Percentiles rank a stretch among this genome's conserved stretches.
Evolutionary conservation across 2,329 filamentous ascomycete species (phyloP).

Genomic region (Trichoderma koningiopsis): DNA sequence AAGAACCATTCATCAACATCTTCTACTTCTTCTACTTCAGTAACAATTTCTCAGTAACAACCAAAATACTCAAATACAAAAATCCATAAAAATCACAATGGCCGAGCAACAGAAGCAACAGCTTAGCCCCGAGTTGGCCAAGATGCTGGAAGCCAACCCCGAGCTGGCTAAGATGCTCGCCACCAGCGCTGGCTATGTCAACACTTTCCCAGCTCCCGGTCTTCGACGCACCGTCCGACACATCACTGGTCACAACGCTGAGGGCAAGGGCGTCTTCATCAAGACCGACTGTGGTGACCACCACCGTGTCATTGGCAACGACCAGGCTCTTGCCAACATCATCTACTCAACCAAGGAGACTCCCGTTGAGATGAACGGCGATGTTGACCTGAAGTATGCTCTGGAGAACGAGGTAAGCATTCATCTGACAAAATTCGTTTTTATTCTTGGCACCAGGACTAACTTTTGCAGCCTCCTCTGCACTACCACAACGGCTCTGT

Average conservation of each 20-base stretch:
- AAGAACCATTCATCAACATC: too few relatives aligned
- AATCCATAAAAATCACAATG: neutral
- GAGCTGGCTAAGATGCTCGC: neutral
- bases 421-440: too few relatives aligned
- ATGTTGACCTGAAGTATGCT: conserved; percentile 31
- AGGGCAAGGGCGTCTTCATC: conserved; percentile 34
- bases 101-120: conserved; percentile 10
- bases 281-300: conserved; percentile 36
- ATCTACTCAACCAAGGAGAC: conserved; percentile 35
- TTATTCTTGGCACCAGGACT: neutral
- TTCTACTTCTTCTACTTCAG: neutral
- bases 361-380: conserved; percentile 32
- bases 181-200: conserved; percentile 20
- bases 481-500: conserved; percentile 42
- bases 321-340: conserved; percentile 35
- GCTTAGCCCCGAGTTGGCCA: neutral
- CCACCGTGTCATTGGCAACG: conserved; percentile 31
- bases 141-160: neutral
- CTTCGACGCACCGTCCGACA: conserved; percentile 26
- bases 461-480: conserved; percentile 9
- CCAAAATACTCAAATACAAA: neutral
- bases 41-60: neutral
- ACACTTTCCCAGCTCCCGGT: conserved; percentile 24
- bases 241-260: conserved; percentile 28
- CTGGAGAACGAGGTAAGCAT: conserved; percentile 24